Evolutionary conservation across 2,329 filamentous ascomycete genomes (phyloP).

Genomic region (Sarocladiaceae sp.): DNA sequence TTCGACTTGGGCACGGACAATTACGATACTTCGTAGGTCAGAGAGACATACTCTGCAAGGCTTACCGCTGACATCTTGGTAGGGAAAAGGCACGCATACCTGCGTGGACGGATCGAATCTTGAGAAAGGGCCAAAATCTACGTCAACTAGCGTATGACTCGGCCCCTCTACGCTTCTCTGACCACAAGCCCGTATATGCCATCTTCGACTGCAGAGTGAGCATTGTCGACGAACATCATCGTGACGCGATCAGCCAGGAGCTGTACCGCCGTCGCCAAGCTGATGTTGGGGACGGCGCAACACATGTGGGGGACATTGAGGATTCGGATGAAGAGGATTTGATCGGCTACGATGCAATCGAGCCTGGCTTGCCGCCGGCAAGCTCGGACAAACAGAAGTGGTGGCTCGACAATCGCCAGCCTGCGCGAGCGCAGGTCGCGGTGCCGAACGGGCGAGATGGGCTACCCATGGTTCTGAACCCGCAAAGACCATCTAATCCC

Average conservation of each 20-base stretch:
- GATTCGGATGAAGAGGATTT: constrained; percentile 73
- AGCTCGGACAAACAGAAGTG: constrained; percentile 64
- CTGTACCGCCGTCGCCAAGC: constrained; percentile 66
- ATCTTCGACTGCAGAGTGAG: constrained; percentile 79
- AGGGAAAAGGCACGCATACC: constrained; percentile 88
- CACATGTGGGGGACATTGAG: constrained; percentile 43
- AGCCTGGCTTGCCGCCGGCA: constrained; percentile 65
- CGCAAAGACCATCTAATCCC: constrained; percentile 71
- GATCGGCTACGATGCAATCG: constrained; percentile 74
- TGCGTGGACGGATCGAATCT: constrained; percentile 92
- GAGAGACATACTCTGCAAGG: no score
- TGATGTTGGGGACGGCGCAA: constrained; percentile 58
- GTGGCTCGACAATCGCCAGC: constrained; percentile 65
- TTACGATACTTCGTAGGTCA: constrained; percentile 80
- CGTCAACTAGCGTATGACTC: constrained; percentile 77
- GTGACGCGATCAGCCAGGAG: constrained; percentile 64
- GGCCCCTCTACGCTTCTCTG: constrained; percentile 80
- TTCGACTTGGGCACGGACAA: constrained; percentile 82
- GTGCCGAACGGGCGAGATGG: constrained; percentile 50
- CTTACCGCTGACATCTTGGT: constrained; percentile 3
- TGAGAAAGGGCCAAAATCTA: constrained; percentile 79
- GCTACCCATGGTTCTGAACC: constrained; percentile 61
- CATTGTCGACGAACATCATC: constrained; percentile 68
- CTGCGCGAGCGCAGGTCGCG: constrained; percentile 65
- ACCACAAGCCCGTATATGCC: constrained; percentile 92